Percentiles rank a stretch among this genome's conserved stretches.
Conservation (phyloP, 2,329 filamentous ascomycete genomes). For the Pezicula neosporulosa region DNA sequence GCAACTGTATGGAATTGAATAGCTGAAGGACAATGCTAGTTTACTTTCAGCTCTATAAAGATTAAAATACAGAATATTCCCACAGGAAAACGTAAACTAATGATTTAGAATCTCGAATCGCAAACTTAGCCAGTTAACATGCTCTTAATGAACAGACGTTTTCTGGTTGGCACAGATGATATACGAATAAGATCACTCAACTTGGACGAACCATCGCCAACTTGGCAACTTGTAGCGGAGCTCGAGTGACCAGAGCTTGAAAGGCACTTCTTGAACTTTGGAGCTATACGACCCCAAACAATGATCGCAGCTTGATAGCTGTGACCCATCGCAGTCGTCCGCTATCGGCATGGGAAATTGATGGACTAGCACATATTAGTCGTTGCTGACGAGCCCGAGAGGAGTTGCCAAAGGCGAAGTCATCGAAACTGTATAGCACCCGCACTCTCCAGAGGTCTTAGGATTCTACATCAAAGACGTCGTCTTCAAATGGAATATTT, state of each 20-base stretch:
- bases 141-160: constrained; percentile 15
- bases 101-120: constrained; percentile 17
- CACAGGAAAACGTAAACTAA: constrained; percentile 19
- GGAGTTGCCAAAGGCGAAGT: constrained; percentile 23
- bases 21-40: constrained; percentile 16
- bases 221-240: constrained; percentile 17
- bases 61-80: constrained; percentile 25
- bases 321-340: constrained; percentile 28
- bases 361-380: constrained; percentile 21
- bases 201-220: constrained; percentile 9
- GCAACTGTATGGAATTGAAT: constrained; percentile 18
- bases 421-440: constrained; percentile 26
- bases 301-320: constrained; percentile 24
- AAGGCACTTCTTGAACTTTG: constrained; percentile 23
- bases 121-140: constrained; percentile 23
- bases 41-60: constrained; percentile 26
- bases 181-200: constrained; percentile 14
- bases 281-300: constrained; percentile 24
- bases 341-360: constrained; percentile 27
- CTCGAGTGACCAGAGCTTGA: constrained; percentile 21
- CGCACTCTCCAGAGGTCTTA: constrained; percentile 24
- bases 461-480: constrained; percentile 29
- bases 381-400: constrained; percentile 23
- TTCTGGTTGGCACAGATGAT: constrained; percentile 24
- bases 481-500: constrained; percentile 34